Evolutionary conservation across 257 asterid genomes (phyloP).

Genomic region (Penstemon davidsonii): DNA sequence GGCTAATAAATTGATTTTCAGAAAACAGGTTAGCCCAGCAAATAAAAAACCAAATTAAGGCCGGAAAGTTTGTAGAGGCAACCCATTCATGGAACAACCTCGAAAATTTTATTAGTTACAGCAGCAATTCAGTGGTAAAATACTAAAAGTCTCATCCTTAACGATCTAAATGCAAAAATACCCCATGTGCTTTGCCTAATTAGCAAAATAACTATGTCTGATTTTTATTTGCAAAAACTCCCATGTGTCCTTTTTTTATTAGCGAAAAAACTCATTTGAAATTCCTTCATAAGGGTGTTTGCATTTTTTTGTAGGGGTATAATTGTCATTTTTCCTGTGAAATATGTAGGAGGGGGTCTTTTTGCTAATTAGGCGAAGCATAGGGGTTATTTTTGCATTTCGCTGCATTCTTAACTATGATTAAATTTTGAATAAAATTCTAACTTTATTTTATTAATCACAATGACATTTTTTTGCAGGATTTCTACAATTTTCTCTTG

Average conservation of each 20-base stretch:
- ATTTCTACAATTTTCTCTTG: slow-evolving; percentile 84
- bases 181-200: too few species aligned
- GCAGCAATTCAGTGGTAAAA: slow-evolving; percentile 70
- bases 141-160: not conserved
- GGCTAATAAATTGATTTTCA: slow-evolving; percentile 22
- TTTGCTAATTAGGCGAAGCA: too few species aligned
- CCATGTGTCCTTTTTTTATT: too few species aligned
- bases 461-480: slow-evolving; percentile 39
- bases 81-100: slow-evolving; percentile 65
- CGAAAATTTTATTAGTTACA: slow-evolving; percentile 45
- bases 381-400: not conserved
- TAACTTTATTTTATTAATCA: not conserved
- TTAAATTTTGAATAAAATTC: too few species aligned
- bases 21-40: slow-evolving; percentile 60
- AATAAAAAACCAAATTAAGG: slow-evolving; percentile 53
- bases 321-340: too few species aligned
- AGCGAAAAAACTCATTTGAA: too few species aligned
- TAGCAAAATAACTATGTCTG: too few species aligned
- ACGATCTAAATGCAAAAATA: too few species aligned
- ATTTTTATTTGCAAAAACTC: too few species aligned
- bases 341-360: too few species aligned
- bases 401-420: not conserved
- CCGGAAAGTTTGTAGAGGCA: slow-evolving; percentile 60
- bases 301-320: too few species aligned
- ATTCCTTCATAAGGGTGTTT: too few species aligned